phyloP scores from a whole-genome alignment of 495 filamentous ascomycete genomes.

The Penicillium parvum region DNA sequence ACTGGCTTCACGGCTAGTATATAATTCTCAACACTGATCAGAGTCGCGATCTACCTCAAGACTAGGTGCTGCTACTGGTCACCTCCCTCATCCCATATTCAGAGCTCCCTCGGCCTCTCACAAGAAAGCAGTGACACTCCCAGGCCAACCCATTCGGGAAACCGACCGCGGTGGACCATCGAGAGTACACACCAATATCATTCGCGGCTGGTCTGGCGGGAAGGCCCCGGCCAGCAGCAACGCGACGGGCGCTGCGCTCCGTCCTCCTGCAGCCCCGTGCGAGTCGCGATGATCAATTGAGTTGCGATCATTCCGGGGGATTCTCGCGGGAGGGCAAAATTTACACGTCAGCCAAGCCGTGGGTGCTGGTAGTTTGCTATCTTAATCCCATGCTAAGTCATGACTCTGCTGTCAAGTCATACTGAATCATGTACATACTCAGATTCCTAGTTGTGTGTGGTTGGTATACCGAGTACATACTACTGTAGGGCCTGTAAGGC shows the following conservation, averaged over 20 bases:
- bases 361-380: too few species aligned
- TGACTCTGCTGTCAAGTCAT: too few species aligned
- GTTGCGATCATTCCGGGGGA: conserved; percentile 33
- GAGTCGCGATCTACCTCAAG: too few species aligned
- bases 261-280: conserved; percentile 34
- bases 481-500: too few species aligned
- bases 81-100: neutral
- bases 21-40: too few species aligned
- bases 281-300: conserved; percentile 11
- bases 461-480: too few species aligned
- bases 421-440: too few species aligned
- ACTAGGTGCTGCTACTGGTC: neutral
- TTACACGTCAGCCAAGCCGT: conserved; percentile 34
- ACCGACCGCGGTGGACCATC: conserved; percentile 9
- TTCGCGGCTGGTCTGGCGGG: conserved; percentile 6
- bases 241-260: conserved; percentile 17
- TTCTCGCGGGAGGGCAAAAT: conserved; percentile 26
- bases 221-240: conserved; percentile 4
- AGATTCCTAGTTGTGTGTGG: too few species aligned
- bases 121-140: too few species aligned
- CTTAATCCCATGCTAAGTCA: too few species aligned
- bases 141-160: conserved; percentile 21
- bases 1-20: too few species aligned
- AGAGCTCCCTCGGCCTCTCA: too few species aligned
- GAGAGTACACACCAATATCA: conserved; percentile 1